Percentiles rank a stretch among this genome's conserved stretches.
phyloP scores from a whole-genome alignment of 2,329 filamentous ascomycete genomes.

The Alternaria solani region DNA sequence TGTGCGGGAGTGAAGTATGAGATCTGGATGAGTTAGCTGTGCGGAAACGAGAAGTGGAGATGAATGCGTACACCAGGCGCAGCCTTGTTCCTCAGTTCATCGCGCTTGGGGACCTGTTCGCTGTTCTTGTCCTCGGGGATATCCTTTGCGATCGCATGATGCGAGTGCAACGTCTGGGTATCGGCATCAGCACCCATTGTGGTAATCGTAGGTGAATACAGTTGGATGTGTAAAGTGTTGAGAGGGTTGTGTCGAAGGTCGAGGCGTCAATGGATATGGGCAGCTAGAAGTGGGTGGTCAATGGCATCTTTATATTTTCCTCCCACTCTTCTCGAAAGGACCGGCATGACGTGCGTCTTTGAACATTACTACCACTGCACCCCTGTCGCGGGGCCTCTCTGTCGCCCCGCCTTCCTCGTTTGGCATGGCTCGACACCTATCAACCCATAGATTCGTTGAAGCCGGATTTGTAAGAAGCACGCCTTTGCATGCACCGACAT shows the following conservation, averaged over 20 bases:
- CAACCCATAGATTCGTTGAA: not conserved
- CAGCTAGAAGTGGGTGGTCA: slow-evolving; percentile 5
- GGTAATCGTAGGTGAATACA: not conserved
- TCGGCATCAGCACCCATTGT: slow-evolving; percentile 35
- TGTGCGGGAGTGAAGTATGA: slow-evolving; percentile 60
- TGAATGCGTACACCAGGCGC: slow-evolving; percentile 52
- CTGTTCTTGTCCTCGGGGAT: slow-evolving; percentile 39
- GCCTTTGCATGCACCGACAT: not conserved
- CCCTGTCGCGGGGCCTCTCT: slow-evolving; percentile 22
- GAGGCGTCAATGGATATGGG: slow-evolving; percentile 8
- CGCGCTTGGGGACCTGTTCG: slow-evolving; percentile 13
- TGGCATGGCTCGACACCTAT: slow-evolving; percentile 9
- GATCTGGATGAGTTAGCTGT: slow-evolving; percentile 35
- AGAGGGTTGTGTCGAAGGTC: not conserved
- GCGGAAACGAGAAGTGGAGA: not conserved
- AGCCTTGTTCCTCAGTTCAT: slow-evolving; percentile 52
- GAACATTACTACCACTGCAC: slow-evolving; percentile 5
- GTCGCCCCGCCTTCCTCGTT: slow-evolving; percentile 28
- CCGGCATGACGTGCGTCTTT: slow-evolving; percentile 28
- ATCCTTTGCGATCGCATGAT: slow-evolving; percentile 44
- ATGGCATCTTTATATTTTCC: slow-evolving; percentile 32
- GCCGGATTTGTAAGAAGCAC: slow-evolving; percentile 36
- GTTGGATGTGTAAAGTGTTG: not conserved
- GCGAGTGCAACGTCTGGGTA: slow-evolving; percentile 37
- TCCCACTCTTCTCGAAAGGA: slow-evolving; percentile 30